Percentiles rank a stretch among this genome's conserved stretches.
phyloP scores from a whole-genome alignment of 2,329 filamentous ascomycete species.

The Neurospora crassa region DNA sequence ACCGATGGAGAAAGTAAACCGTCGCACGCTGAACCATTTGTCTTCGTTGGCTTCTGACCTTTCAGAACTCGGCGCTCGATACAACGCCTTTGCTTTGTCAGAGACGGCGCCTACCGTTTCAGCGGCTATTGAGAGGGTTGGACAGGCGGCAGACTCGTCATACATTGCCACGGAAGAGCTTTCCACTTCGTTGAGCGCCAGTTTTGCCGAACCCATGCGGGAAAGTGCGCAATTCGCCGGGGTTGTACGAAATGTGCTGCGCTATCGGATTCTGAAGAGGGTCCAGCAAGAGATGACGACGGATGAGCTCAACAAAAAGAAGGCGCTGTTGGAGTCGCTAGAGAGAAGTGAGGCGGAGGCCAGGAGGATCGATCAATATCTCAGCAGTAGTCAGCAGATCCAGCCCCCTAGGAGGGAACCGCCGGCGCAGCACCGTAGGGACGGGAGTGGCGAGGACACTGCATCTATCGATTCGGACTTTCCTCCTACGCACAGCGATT shows the following conservation, averaged over 20 bases:
- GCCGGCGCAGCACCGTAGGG: conserved; percentile 38
- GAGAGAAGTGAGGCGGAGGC: conserved; percentile 91
- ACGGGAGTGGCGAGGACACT: conserved; percentile 62
- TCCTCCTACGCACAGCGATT: conserved; percentile 74
- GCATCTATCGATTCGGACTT: conserved; percentile 95
- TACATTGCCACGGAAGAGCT: conserved; percentile 94
- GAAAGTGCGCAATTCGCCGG: conserved; percentile 96
- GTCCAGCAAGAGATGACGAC: conserved; percentile 97
- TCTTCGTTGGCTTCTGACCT: conserved; percentile 78
- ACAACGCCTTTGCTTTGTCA: conserved; percentile 92
- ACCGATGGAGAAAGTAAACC: conserved; percentile 94
- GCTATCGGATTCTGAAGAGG: conserved; percentile 84
- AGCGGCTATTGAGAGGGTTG: conserved; percentile 85
- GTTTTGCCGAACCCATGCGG: conserved; percentile 94
- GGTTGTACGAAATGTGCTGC: conserved; percentile 78
- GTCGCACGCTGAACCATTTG: conserved; percentile 76
- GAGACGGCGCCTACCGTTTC: conserved; percentile 84
- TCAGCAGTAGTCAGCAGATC: conserved; percentile 62
- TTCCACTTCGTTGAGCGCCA: conserved; percentile 77
- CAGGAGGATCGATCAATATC: conserved; percentile 85
- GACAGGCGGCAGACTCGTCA: conserved; percentile 89
- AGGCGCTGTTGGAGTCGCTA: conserved; percentile 70
- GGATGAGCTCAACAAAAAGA: conserved; percentile 86
- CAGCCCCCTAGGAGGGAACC: conserved; percentile 50
- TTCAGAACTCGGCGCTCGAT: conserved; percentile 87